Evolutionary conservation across 2,329 filamentous ascomycete genomes (phyloP), one percentile per base, ranked within the genome.

Genomic region (Colletotrichum incanum): DNA sequence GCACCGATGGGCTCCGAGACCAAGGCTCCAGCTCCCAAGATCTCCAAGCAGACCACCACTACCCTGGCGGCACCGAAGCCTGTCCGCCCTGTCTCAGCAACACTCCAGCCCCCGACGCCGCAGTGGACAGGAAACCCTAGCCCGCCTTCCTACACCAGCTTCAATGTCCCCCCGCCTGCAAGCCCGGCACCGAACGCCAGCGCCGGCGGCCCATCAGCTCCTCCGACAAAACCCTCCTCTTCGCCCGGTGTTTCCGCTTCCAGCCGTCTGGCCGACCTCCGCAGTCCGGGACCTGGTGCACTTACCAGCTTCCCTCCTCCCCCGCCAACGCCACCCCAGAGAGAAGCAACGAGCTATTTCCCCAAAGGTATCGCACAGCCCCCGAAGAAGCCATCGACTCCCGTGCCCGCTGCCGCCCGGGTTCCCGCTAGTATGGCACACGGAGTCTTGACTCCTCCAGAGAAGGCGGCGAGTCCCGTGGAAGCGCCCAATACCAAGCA

Each of bases 241-340:
- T 64, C n/a, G 18, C 11, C 61, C 12, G 58, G 59, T 18, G 18
- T 47, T 16, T 59, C 56, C 8, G 37, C 20, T 14, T 20, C 34
- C 18, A 16, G 52, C 59, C 37, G 45, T 18, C 37, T 47, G 20
- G 20, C 37, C 20, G 28, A 55, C n/a, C 58, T 69, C n/a, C 50
- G 52, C 18, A 72, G 69, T 16, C 69, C 69, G 11, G 69, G 69
- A 3, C 65, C 69, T 23, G 61, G 61, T 18, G 69, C 59, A n/a
- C 31, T 72, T n/a, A 72, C 69, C 12, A 72, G 69, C 59, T 72
- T 72, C 16, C 69, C 68, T 39, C 68, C 69, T 3, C 65, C 69
- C 11, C 69, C 69, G 0, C 65, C 69, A 3, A 72, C 69, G 20
- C 69, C 69, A 37, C 69, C 65, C 0, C 59, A 65, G 26, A 58